phyloP scores from a whole-genome alignment of 805 yeast species.

The Lachancea lanzarotensis region DNA sequence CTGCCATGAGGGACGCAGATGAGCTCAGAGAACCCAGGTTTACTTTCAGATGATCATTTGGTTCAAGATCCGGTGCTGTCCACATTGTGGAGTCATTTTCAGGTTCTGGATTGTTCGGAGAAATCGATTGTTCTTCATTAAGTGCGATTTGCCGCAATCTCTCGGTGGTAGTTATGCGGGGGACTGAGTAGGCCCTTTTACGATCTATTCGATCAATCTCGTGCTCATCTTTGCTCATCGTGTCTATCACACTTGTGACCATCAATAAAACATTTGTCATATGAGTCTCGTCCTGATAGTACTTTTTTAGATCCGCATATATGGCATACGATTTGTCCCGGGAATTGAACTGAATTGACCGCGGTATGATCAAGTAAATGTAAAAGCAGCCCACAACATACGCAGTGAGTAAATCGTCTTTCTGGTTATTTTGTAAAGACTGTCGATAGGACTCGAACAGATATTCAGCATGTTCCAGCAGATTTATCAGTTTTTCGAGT shows the following conservation, averaged over 20 bases:
- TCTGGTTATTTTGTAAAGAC: conserved; percentile 13
- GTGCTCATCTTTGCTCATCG: conserved; percentile 20
- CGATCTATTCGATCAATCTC: conserved; percentile 17
- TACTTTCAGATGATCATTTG: conserved; percentile 35
- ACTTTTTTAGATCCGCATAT: conserved; percentile 32
- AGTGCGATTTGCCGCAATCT: conserved; percentile 7
- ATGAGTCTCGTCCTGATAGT: conserved; percentile 34
- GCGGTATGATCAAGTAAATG: conserved; percentile 35
- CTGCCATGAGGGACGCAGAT: conserved; percentile 2
- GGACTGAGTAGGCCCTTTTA: conserved; percentile 32
- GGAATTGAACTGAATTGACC: conserved; percentile 36
- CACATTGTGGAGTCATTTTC: conserved; percentile 30
- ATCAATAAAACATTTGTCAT: conserved; percentile 37
- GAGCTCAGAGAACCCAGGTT: conserved; percentile 15
- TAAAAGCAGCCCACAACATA: conserved; percentile 36
- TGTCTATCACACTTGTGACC: conserved; percentile 31
- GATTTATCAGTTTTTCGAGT: conserved; percentile 33
- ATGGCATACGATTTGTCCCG: conserved; percentile 36
- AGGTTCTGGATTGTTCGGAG: not conserved
- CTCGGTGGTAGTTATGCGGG: conserved; percentile 8
- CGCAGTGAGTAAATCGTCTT: conserved; percentile 29
- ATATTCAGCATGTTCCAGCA: conserved; percentile 34
- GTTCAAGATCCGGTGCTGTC: conserved; percentile 36
- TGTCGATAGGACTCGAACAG: conserved; percentile 30
- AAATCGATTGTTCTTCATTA: not conserved